Evolutionary conservation across 805 yeast genomes (phyloP).

Genomic region (Myxozyma sirexii): DNA sequence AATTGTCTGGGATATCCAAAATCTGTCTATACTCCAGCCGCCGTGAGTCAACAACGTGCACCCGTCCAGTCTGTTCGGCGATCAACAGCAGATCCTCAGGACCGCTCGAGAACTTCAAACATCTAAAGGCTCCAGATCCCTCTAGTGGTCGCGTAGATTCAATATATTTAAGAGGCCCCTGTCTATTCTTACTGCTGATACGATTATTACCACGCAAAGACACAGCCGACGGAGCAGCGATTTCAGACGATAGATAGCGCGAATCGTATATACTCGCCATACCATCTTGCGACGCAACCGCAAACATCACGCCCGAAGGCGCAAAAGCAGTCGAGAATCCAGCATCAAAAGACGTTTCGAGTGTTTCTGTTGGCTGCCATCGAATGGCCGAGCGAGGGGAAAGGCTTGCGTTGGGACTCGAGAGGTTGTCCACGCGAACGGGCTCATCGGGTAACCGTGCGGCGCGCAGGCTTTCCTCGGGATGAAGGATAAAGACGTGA

Average conservation of each 20-base stretch:
- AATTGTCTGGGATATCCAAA: slow-evolving; percentile 44
- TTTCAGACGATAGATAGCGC: slow-evolving; percentile 58
- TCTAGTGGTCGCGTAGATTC: slow-evolving; percentile 48
- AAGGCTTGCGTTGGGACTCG: not conserved
- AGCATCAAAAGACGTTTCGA: slow-evolving; percentile 66
- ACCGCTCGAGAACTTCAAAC: slow-evolving; percentile 62
- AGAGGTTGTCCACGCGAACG: slow-evolving; percentile 10
- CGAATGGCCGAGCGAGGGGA: not conserved
- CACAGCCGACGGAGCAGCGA: slow-evolving; percentile 38
- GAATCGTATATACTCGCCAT: slow-evolving; percentile 74
- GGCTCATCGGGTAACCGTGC: not conserved
- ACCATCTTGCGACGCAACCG: slow-evolving; percentile 87
- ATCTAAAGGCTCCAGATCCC: slow-evolving; percentile 67
- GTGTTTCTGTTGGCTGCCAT: slow-evolving; percentile 44
- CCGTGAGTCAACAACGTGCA: slow-evolving; percentile 81
- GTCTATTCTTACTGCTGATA: not conserved
- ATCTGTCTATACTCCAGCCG: slow-evolving; percentile 76
- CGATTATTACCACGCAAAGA: slow-evolving; percentile 31
- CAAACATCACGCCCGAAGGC: slow-evolving; percentile 71
- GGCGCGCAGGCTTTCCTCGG: slow-evolving; percentile 39
- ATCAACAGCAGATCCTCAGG: slow-evolving; percentile 75
- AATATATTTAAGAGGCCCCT: slow-evolving; percentile 43
- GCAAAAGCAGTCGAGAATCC: slow-evolving; percentile 84
- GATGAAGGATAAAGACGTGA: slow-evolving; percentile 57
- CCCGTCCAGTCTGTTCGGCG: slow-evolving; percentile 83